phyloP scores from a whole-genome alignment of 352 stramenopile species.

The Phytopythium kandeliae region DNA sequence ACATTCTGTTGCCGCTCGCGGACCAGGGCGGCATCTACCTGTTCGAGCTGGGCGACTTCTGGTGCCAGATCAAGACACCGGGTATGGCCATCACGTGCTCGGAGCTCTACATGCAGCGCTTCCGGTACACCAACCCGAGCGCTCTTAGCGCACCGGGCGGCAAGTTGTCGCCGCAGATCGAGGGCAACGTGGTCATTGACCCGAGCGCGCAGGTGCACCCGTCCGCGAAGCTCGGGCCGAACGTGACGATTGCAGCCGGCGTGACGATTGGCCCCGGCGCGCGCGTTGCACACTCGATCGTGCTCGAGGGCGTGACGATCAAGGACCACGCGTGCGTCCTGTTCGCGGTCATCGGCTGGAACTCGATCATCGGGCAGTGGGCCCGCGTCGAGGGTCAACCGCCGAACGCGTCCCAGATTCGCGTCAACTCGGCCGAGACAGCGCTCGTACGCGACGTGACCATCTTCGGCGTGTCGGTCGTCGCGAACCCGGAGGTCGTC shows the following conservation, averaged over 20 bases:
- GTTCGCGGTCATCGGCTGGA: conserved; percentile 87
- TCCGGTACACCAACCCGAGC: conserved; percentile 86
- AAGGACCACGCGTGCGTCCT: conserved; percentile 86
- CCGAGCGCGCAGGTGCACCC: conserved; percentile 72
- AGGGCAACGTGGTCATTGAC: conserved; percentile 86
- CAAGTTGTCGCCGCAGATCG: conserved; percentile 80
- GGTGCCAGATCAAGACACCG: conserved; percentile 89
- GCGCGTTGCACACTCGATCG: conserved; percentile 84
- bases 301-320: conserved; percentile 84
- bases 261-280: conserved; percentile 79
- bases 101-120: conserved; percentile 89
- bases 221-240: conserved; percentile 82
- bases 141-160: conserved; percentile 71
- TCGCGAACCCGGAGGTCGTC: conserved; percentile 83
- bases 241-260: conserved; percentile 80
- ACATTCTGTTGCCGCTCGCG: conserved; percentile 75
- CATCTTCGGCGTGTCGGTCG: conserved; percentile 86
- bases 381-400: conserved; percentile 78
- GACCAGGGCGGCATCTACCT: conserved; percentile 71
- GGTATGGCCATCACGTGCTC: conserved; percentile 89
- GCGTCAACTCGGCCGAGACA: conserved; percentile 60
- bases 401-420: conserved; percentile 71
- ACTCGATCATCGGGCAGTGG: conserved; percentile 87
- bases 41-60: conserved; percentile 84
- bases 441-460: conserved; percentile 84